Base-by-base conservation (phyloP, 495 filamentous ascomycete genomes). In the Hypoxylon fragiforme region DNA sequence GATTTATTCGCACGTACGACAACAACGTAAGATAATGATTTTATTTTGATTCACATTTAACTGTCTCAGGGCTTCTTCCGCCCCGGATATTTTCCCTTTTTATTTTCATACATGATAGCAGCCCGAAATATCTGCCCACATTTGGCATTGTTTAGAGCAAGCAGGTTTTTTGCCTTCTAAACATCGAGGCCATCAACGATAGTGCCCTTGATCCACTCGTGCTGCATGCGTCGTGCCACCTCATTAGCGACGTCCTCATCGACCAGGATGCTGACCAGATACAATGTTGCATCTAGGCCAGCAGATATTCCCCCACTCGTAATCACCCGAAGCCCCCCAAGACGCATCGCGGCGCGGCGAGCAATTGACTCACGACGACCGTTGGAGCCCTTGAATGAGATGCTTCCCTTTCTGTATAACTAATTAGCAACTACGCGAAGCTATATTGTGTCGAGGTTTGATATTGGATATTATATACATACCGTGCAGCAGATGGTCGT, bases 251-350 rank as follows among this genome's bases (percentile, higher is more conserved):
- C 72, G 15, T 88, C 86, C 54, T 85, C 76, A 9, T 76, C 80
- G 15, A 89, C 84, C 66, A 92, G 72, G 44, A 84, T 83, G 70
- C 81, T 85, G 40, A 92, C 85, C 59, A 95, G 72, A 73, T 91
- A 90, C 70, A 91, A 71, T 50, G 82, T 73, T 14, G 88, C 90
- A 75, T 95, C 90, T 22, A 92, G 70, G 53, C 90, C 90, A 65
- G 84, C 82, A 54, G 84, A 85, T 44, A 90, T 75, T 40, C 89
- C 90, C 45, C 89, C 88, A 66, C 77, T 79, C 26, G 89, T 92
- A 55, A 95, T 81, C 36, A 95, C 79, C 54, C 85, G 78, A 64
- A 92, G 78, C 13, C 87, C 85, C 63, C 83, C 81, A 21, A 88
- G 76, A 22, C 79, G 77, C 75, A 90, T 75, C 50, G 80, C 78